Evolutionary conservation across 805 yeast species (phyloP), one percentile per base, ranked within the genome.

Genomic region (Saccharomycopsis capsularis): DNA sequence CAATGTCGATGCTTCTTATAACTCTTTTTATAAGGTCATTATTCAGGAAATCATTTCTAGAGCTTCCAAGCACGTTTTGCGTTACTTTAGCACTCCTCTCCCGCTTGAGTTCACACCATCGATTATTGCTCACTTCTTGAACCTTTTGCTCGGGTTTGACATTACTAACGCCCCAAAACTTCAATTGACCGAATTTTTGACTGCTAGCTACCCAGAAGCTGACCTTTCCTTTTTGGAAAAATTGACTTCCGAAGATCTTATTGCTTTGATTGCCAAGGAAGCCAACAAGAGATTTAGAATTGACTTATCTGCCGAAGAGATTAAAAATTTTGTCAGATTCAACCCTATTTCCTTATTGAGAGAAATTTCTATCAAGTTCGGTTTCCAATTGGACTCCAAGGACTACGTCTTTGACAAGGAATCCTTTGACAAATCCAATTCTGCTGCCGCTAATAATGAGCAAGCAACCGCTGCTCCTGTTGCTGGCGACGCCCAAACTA

Each of bases 371-470:
- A 59, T 70, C 47, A 84, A 85, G 65, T 78, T 81, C 57, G 98
- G 98, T 66, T 78, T 91, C 46, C 99, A 93, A 69, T 82, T 95
- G 85, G 67, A 70, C 52, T 70, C 75, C 9, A 73, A 67, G 53
- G 60, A 61, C 22, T 66, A 68, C 52, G 64, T 56, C 56, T 69
- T 65, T 59, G 70, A 77, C 30, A 61, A 62, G 40, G 78, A 70
- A 40, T 59, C 61, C 18, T 59, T 59, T 44, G 73, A 65, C 40
- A 48, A 52, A 3, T 64, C 61, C 44, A 54, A 61, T 35, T 46
- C 59, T 7, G 48, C 58, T 3, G 52, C 13, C n/a, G 36, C 45
- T 29, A 19, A 11, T 16, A 7, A 21, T 5, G n/a, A n/a, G n/a
- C n/a, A n/a, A n/a, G n/a, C n/a, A n/a, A 30, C 27, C n/a, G 30